Conservation (phyloP, 2,329 filamentous ascomycete species). For the Xylariaceae sp. region DNA sequence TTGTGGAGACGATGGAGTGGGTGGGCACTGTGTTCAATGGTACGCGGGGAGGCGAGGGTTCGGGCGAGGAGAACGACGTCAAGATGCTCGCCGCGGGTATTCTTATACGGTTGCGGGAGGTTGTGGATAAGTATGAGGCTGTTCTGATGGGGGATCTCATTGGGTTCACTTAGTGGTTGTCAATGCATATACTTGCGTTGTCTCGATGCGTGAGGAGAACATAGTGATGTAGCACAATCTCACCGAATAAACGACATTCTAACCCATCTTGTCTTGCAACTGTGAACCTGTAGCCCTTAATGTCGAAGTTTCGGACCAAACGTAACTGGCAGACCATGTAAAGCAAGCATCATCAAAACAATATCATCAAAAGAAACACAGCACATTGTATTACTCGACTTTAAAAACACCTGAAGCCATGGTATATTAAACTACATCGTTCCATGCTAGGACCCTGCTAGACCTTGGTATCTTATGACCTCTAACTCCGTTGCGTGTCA, state of each 20-base stretch:
- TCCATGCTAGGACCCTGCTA: background rate
- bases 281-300: too few species aligned
- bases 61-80: conserved; percentile 69
- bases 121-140: conserved; percentile 75
- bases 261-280: too few species aligned
- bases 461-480: background rate
- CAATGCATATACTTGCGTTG: background rate
- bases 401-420: background rate
- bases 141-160: conserved; percentile 67
- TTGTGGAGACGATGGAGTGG: conserved; percentile 88
- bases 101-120: conserved; percentile 71
- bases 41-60: conserved; percentile 42
- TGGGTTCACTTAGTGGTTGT: conserved; percentile 29
- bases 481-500: conserved; percentile 5
- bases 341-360: too few species aligned
- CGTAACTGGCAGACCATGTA: too few species aligned
- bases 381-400: background rate
- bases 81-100: conserved; percentile 74
- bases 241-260: too few species aligned
- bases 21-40: conserved; percentile 68
- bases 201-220: background rate
- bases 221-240: too few species aligned
- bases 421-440: background rate
- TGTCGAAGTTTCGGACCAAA: too few species aligned
- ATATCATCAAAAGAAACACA: background rate